phyloP scores from a whole-genome alignment of 2,329 filamentous ascomycete species.

The Monilinia vaccinii-corymbosi region DNA sequence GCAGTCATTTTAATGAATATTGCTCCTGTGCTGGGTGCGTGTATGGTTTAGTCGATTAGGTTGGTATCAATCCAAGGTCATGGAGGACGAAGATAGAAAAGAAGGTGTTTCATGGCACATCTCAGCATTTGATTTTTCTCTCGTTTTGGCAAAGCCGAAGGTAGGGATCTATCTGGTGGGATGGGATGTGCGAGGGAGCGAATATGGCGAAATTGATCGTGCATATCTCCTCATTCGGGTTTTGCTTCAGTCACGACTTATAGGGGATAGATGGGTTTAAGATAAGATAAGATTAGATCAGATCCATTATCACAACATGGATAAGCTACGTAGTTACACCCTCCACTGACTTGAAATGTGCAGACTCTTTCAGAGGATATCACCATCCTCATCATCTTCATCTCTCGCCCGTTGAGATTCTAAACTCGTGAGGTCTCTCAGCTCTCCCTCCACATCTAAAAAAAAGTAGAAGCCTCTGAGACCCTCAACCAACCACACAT shows the following conservation, averaged over 20 bases:
- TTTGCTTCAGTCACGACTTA: neutral
- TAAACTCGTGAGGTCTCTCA: conserved; percentile 9
- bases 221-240: neutral
- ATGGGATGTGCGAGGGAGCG: neutral
- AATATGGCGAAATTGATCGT: neutral
- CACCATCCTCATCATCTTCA: neutral
- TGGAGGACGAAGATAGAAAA: neutral
- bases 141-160: neutral
- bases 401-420: neutral
- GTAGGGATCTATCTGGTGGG: no score
- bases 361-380: neutral
- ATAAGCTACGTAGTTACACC: neutral
- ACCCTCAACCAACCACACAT: conserved; percentile 17
- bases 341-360: neutral
- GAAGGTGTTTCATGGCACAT: neutral
- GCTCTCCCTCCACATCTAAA: conserved; percentile 9
- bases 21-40: neutral
- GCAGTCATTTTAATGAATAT: conserved; percentile 15
- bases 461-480: conserved; percentile 9
- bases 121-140: neutral
- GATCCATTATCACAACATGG: neutral
- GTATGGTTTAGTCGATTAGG: neutral
- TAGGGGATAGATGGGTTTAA: neutral
- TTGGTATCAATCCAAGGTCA: neutral
- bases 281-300: conserved; percentile 1